Percentiles rank a stretch among this genome's conserved stretches.
These are phyloP conservation scores for Ogataea dorogensis DNA, from an alignment of 805 yeast genomes.

Conservation along the genomic window DNA sequence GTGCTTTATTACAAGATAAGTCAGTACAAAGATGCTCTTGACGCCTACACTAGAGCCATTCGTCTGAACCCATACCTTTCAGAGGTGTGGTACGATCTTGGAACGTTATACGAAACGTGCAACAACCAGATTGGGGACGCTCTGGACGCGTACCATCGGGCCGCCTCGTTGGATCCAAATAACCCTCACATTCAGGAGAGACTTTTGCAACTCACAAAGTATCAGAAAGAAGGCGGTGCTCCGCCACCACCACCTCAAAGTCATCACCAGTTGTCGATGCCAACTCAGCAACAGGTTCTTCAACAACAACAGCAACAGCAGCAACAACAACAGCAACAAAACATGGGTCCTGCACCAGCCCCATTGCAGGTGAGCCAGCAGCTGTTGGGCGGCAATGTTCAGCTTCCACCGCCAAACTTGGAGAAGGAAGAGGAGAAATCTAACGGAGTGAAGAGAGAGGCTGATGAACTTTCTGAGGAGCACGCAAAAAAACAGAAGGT, in stretches of 20 bases:
- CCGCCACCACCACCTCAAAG: constrained; percentile 54
- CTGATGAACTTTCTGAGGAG: constrained; percentile 4
- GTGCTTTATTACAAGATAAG: constrained; percentile 94
- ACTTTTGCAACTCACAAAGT: constrained; percentile 76
- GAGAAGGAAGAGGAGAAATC: constrained; percentile 12
- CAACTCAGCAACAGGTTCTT: constrained; percentile 39
- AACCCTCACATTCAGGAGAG: constrained; percentile 94
- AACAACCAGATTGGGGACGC: constrained; percentile 95
- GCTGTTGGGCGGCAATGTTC: constrained; percentile 28
- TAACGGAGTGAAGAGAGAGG: constrained; percentile 10
- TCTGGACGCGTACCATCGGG: constrained; percentile 93
- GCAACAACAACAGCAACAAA: constrained; percentile 33
- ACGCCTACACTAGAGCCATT: constrained; percentile 96
- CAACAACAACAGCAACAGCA: constrained; percentile 36
- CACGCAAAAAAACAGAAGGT: constrained; percentile 16
- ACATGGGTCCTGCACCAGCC: constrained; percentile 30
- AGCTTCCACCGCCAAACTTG: constrained; percentile 22
- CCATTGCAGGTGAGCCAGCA: constrained; percentile 31
- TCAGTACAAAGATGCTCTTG: constrained; percentile 94
- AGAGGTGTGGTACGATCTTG: constrained; percentile 98
- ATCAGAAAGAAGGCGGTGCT: constrained; percentile 66
- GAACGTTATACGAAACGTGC: constrained; percentile 95
- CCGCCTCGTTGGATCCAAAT: constrained; percentile 91
- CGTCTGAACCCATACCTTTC: constrained; percentile 92
- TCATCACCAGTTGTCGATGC: constrained; percentile 49